A percentile compares a stretch with the other conserved stretches of the same genome.
These are phyloP conservation scores for Raffaelea albimanens DNA, from an alignment of 2,329 filamentous ascomycete species.

Conservation along the genomic window DNA sequence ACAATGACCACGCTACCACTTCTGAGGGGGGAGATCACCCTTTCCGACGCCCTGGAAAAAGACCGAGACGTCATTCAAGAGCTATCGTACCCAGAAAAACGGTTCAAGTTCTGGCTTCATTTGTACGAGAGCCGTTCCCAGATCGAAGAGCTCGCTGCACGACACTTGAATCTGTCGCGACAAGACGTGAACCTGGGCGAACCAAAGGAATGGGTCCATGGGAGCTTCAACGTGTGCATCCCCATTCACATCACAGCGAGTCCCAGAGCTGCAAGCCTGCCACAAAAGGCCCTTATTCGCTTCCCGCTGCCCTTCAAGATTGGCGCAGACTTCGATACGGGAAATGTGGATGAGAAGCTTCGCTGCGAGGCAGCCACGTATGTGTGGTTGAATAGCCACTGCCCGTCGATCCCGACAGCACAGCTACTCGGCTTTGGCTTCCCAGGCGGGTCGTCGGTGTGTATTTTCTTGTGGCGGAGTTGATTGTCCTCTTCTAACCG, in stretches of 20 bases:
- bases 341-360: slow-evolving; percentile 29
- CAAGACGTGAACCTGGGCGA: background rate
- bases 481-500: background rate
- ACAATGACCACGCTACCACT: too few species aligned
- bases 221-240: slow-evolving; percentile 27
- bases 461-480: background rate
- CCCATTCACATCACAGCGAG: slow-evolving; percentile 15
- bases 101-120: background rate
- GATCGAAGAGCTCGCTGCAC: background rate
- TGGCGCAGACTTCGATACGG: slow-evolving; percentile 22
- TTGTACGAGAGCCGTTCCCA: background rate
- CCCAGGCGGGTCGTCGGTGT: background rate
- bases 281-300: background rate
- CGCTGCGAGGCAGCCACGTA: slow-evolving; percentile 27
- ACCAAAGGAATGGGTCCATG: slow-evolving; percentile 19
- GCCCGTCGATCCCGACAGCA: slow-evolving; percentile 25
- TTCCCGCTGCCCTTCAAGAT: slow-evolving; percentile 21
- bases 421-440: slow-evolving; percentile 13
- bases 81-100: background rate
- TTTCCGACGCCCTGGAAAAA: background rate
- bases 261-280: background rate
- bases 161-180: background rate
- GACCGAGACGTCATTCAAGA: background rate
- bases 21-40: too few species aligned
- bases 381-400: slow-evolving; percentile 26